Conservation (phyloP, 257 asterid genomes). For the Vinca minor region DNA sequence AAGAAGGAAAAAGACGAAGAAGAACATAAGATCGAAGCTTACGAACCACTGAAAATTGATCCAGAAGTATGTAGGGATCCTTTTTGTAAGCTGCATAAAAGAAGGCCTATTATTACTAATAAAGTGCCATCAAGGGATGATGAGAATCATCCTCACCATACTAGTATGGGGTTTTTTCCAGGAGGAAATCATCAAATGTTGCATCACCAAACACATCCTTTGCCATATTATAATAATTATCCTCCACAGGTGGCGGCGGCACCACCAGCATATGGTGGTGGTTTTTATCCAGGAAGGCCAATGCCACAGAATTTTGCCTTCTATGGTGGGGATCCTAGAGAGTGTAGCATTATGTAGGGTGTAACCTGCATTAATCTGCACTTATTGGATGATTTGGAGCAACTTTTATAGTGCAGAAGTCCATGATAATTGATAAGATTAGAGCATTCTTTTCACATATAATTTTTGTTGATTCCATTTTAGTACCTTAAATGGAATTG, state of each 20-base stretch:
- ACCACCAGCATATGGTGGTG: neutral
- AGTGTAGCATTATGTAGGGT: neutral
- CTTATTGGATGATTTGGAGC: neutral
- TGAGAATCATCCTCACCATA: constrained; percentile 9
- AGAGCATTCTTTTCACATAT: neutral
- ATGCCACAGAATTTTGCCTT: neutral
- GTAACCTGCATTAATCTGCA: neutral
- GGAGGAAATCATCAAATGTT: neutral
- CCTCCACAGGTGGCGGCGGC: neutral
- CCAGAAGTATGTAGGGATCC: constrained; percentile 1
- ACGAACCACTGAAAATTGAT: neutral
- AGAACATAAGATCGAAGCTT: constrained; percentile 4
- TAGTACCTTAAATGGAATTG: neutral
- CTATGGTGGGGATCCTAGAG: neutral
- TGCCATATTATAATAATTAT: neutral
- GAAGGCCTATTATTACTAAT: neutral
- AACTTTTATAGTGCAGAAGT: neutral
- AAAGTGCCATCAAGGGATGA: neutral
- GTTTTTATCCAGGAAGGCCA: neutral
- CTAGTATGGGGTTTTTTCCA: neutral
- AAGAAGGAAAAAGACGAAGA: neutral
- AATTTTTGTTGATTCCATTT: neutral
- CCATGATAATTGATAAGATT: neutral
- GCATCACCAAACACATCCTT: neutral
- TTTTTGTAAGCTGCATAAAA: constrained; percentile 3